Conservation (phyloP, 352 stramenopile species). For the Stephanocyclus meneghinianus region DNA sequence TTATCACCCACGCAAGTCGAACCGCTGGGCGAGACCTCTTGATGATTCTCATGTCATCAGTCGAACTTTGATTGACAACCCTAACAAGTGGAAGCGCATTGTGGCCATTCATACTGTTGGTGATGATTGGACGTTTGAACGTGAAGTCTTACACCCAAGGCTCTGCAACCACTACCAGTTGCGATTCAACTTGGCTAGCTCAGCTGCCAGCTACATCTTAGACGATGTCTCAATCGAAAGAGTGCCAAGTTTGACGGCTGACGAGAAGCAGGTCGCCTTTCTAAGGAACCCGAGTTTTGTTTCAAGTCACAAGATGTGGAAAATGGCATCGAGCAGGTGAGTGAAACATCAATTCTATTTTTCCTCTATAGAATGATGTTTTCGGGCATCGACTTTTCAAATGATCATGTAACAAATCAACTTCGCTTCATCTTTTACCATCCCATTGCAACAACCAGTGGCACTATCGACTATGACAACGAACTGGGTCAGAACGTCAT, state of each 20-base stretch:
- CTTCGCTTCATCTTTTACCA: neutral
- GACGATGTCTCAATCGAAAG: constrained; percentile 34
- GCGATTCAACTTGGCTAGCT: constrained; percentile 19
- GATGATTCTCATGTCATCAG: constrained; percentile 33
- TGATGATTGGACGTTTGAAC: constrained; percentile 32
- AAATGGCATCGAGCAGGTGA: neutral
- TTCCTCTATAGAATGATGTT: no score
- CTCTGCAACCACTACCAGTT: constrained; percentile 36
- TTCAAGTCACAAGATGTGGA: constrained; percentile 19
- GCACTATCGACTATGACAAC: constrained; percentile 14
- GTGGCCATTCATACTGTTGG: constrained; percentile 26
- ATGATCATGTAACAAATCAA: no score
- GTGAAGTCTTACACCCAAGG: constrained; percentile 9
- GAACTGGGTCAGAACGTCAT: constrained; percentile 17
- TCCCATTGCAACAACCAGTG: neutral
- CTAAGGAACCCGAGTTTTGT: constrained; percentile 31
- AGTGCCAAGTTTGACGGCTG: neutral
- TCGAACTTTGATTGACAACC: constrained; percentile 17
- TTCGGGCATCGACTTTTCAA: no score
- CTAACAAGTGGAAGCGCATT: constrained; percentile 24
- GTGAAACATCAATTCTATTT: neutral
- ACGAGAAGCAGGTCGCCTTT: constrained; percentile 6
- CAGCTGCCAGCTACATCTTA: constrained; percentile 12
- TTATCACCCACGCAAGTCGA: constrained; percentile 20
- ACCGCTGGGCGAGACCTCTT: constrained; percentile 13